Percentiles rank a stretch among this genome's conserved stretches.
These are phyloP conservation scores for Nemania sp. DNA, from an alignment of 2,329 filamentous ascomycete species.

Conservation along the genomic window DNA sequence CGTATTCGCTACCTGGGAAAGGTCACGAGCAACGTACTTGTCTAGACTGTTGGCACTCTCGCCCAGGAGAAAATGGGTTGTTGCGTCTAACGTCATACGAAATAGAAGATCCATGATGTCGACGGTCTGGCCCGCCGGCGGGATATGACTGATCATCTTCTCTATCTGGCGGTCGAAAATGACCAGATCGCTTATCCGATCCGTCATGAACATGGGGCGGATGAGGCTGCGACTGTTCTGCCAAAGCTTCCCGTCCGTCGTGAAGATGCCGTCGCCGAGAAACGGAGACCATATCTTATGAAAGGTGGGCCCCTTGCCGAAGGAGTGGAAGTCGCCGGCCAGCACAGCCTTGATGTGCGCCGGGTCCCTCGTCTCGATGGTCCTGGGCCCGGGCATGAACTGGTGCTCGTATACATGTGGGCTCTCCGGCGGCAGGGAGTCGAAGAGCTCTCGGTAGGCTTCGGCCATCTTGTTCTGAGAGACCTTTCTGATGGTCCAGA, in stretches of 20 bases:
- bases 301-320: conserved; percentile 48
- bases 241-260: conserved; percentile 55
- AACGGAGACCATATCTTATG: conserved; percentile 49
- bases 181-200: conserved; percentile 51
- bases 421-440: conserved; percentile 13
- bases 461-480: conserved; percentile 12
- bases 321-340: conserved; percentile 60
- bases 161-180: conserved; percentile 65
- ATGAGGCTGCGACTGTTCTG: conserved; percentile 53
- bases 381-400: conserved; percentile 13
- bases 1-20: neutral
- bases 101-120: conserved; percentile 69
- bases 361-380: conserved; percentile 50
- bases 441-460: conserved; percentile 6
- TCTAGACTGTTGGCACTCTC: conserved; percentile 55
- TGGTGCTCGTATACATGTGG: conserved; percentile 23
- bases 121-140: conserved; percentile 55
- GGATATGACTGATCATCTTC: conserved; percentile 61
- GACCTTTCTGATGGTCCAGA: conserved; percentile 11
- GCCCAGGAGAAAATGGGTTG: conserved; percentile 70
- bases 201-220: conserved; percentile 48
- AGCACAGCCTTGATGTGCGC: conserved; percentile 61
- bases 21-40: conserved; percentile 38
- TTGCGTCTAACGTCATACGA: conserved; percentile 66
- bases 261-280: conserved; percentile 60